Base-by-base conservation (phyloP, 148 eudicot species). In the Fagopyrum esculentum region DNA sequence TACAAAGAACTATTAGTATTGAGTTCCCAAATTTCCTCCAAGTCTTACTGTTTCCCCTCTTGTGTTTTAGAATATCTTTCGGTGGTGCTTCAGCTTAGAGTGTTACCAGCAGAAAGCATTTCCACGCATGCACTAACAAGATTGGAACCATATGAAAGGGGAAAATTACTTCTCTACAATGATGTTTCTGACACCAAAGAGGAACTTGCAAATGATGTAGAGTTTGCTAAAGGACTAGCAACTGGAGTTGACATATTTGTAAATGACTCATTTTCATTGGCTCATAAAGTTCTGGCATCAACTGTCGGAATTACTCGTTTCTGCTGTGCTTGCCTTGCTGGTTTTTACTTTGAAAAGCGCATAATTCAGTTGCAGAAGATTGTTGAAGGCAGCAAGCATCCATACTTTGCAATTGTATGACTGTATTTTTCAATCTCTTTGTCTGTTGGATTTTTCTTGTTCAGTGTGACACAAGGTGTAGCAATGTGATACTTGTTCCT, bases 201-300 rank as follows among this genome's bases (percentile, higher is more conserved):
- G 75, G 98, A 93, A 63, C 73, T 69, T 16, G 89, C 96, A 73
- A 93, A 90, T 80, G 82, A 89, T 77, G 78, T 85, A 76, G 79
- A 83, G 22, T 93, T 90, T 84, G 76, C 96, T 76, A 74, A 78
- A 77, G 78, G 73, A 44, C 80, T 90, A 72, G 77, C 90, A 3
- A 70, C 81, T 50, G 89, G 89, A 69, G 80, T 93, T 78, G 96
- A 93, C 86, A 84, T 93, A 61, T 85, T 90, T 78, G 88, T 90
- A 74, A 90, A 93, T 82, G 98, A 93, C 77, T 86, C 92, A 55
- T 89, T 93, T 85, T 87, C 91, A 56, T 79, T 80, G 66, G 86
- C 91, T 79, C 98, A 90, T 80, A 91, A 85, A 82, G 77, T 86
- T 85, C 88, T 89, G 80, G 93, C 93, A 55, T 93, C 98, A 76